Evolutionary conservation across 2,329 filamentous ascomycete species (phyloP).

Genomic region (Verticillium dahliae): DNA sequence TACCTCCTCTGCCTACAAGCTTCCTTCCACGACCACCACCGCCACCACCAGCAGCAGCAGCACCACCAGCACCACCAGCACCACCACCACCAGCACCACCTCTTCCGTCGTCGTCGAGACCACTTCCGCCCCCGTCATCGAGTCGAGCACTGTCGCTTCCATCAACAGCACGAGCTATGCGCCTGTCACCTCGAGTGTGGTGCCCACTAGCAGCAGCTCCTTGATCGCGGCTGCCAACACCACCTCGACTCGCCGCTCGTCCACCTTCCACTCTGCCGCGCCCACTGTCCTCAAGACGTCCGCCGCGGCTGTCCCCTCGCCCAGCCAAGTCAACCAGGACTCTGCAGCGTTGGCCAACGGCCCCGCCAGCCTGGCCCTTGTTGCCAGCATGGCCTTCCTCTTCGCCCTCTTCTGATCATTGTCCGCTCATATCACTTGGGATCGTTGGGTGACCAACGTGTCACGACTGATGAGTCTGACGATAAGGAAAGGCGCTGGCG

Average conservation of each 20-base stretch:
- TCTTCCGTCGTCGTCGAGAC: neutral
- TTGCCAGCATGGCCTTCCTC: slow-evolving; percentile 9
- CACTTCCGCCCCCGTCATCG: neutral
- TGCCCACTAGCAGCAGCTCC: neutral
- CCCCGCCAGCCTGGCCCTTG: slow-evolving; percentile 7
- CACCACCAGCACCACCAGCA: too few species aligned
- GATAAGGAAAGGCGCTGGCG: slow-evolving; percentile 4
- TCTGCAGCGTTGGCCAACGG: slow-evolving; percentile 5
- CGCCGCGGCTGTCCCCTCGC: slow-evolving; percentile 4
- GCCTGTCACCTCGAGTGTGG: neutral
- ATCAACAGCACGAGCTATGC: neutral
- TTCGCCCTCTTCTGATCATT: slow-evolving; percentile 8
- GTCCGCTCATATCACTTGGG: slow-evolving; percentile 8
- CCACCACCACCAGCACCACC: neutral
- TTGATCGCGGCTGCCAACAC: neutral
- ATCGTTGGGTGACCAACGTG: slow-evolving; percentile 4
- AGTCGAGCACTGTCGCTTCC: neutral
- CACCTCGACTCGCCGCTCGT: neutral
- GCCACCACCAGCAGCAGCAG: neutral
- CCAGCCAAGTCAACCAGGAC: neutral
- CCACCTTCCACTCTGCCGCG: neutral
- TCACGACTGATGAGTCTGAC: slow-evolving; percentile 12
- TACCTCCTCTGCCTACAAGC: slow-evolving; percentile 49
- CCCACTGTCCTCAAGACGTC: neutral
- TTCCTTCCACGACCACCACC: slow-evolving; percentile 26